phyloP scores from a whole-genome alignment of 352 stramenopile genomes.

The Pythium volutum region DNA sequence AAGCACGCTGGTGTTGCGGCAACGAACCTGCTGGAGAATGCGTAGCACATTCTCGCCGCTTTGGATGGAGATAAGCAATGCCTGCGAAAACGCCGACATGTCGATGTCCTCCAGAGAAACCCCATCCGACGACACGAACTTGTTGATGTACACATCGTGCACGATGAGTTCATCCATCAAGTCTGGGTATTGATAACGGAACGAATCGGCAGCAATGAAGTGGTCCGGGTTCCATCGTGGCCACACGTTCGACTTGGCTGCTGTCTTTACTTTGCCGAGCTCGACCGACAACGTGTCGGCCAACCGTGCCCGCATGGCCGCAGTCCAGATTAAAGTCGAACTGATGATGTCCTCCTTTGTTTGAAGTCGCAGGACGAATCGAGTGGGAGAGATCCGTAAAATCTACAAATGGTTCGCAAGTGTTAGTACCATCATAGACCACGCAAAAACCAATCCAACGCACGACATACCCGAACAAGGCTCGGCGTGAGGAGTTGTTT shows the following conservation, averaged over 20 bases:
- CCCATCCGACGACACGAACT: conserved; percentile 58
- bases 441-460: neutral
- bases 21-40: conserved; percentile 59
- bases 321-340: conserved; percentile 73
- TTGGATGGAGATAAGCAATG: conserved; percentile 78
- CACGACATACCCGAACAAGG: conserved; percentile 55
- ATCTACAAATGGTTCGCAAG: conserved; percentile 33
- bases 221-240: conserved; percentile 80
- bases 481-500: conserved; percentile 79
- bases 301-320: conserved; percentile 58
- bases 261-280: conserved; percentile 64
- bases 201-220: conserved; percentile 84
- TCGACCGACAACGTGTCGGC: conserved; percentile 51
- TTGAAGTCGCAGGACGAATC: conserved; percentile 63
- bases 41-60: conserved; percentile 79
- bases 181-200: conserved; percentile 81
- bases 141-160: conserved; percentile 80
- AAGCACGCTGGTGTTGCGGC: neutral
- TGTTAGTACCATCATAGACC: neutral
- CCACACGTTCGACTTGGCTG: conserved; percentile 48
- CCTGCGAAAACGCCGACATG: conserved; percentile 74
- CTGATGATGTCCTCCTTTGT: conserved; percentile 57
- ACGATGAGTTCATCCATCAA: conserved; percentile 72
- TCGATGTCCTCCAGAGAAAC: conserved; percentile 68
- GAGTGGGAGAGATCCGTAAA: conserved; percentile 48